These are phyloP conservation scores for Conticribra guillardii DNA, from an alignment of 108 stramenopile genomes.

Conservation along the genomic window DNA sequence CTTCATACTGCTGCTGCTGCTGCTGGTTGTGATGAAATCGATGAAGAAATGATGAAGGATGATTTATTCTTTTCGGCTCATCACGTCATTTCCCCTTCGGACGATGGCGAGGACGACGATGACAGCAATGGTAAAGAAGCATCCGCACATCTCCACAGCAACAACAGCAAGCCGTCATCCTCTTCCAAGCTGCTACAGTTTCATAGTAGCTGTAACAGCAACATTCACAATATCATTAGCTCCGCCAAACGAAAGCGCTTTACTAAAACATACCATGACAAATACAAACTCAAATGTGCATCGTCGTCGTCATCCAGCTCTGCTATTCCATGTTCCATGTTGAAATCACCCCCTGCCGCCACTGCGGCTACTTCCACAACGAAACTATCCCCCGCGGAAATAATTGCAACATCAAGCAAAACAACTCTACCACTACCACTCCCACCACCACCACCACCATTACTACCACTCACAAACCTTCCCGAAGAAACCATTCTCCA, in stretches of 20 bases:
- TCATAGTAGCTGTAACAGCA: too few species aligned
- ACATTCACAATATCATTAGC: background rate
- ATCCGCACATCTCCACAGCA: background rate
- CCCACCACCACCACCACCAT: background rate
- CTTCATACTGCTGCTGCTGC: background rate
- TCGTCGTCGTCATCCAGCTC: background rate
- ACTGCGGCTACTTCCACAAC: background rate
- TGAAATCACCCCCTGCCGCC: background rate
- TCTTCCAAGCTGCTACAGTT: too few species aligned
- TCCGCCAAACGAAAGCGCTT: background rate
- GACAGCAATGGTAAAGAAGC: background rate
- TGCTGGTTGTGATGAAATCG: background rate
- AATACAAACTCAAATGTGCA: background rate
- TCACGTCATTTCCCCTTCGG: background rate
- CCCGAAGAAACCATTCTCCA: slow-evolving; percentile 22
- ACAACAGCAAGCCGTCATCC: too few species aligned
- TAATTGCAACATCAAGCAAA: background rate
- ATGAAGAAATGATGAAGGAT: background rate
- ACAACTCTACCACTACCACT: background rate
- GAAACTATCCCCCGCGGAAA: too few species aligned
- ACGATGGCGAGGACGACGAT: background rate
- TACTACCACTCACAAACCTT: background rate
- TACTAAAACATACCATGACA: background rate
- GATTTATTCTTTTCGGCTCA: background rate
- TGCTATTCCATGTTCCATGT: background rate